A percentile compares a stretch with the other conserved stretches of the same genome.
These are phyloP conservation scores for Colletotrichum orbiculare DNA, from an alignment of 2,329 filamentous ascomycete species.

Conservation along the genomic window DNA sequence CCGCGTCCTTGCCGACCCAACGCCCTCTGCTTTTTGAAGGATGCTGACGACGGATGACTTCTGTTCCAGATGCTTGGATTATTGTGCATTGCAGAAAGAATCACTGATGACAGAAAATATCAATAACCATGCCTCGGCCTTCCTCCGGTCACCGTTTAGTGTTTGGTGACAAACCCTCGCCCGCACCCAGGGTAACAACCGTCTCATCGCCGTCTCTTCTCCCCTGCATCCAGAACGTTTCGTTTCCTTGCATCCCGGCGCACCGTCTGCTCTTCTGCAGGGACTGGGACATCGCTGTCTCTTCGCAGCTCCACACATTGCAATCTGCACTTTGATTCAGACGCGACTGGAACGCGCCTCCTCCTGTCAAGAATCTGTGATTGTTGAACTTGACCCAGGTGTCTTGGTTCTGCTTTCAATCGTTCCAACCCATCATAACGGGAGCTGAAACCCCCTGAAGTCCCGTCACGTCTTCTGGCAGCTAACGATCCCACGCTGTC, in stretches of 20 bases:
- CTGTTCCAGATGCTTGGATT: conserved; percentile 7
- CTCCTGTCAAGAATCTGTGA: conserved; percentile 20
- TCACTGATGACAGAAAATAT: no score
- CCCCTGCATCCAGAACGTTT: conserved; percentile 28
- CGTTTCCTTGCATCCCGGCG: conserved; percentile 23
- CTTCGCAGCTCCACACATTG: conserved; percentile 12
- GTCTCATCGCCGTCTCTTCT: conserved; percentile 6
- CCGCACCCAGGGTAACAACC: not conserved
- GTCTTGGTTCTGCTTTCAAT: not conserved
- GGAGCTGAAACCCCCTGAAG: conserved; percentile 25
- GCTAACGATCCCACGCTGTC: conserved; percentile 28
- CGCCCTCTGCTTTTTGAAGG: conserved; percentile 1
- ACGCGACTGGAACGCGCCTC: conserved; percentile 28
- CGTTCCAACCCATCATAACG: conserved; percentile 5
- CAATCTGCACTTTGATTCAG: conserved; percentile 28
- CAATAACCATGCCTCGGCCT: no score
- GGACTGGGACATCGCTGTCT: conserved; percentile 1
- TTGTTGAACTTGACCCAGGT: not conserved
- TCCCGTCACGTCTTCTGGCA: conserved; percentile 22
- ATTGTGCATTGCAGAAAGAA: not conserved
- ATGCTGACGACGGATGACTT: not conserved
- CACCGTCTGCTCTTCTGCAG: conserved; percentile 12
- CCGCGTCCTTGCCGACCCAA: not conserved
- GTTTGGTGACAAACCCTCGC: no score
- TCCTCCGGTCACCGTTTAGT: no score